A percentile compares a stretch with the other conserved stretches of the same genome.
phyloP scores from a whole-genome alignment of 2,329 filamentous ascomycete species.

The Beauveria australis region DNA sequence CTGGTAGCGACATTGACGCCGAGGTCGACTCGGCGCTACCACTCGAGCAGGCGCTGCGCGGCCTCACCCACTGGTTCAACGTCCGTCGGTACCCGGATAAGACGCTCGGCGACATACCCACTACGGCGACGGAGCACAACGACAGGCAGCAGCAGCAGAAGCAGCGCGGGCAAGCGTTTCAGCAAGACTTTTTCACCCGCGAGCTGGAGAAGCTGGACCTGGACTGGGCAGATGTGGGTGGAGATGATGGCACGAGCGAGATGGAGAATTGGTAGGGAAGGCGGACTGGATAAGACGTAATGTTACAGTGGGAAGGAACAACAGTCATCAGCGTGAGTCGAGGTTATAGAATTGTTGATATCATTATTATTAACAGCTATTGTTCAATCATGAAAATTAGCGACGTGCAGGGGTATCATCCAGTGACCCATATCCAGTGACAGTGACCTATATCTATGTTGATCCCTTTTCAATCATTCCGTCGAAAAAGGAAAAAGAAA shows the following conservation, averaged over 20 bases:
- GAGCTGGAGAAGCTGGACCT: slow-evolving; percentile 67
- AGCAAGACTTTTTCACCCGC: slow-evolving; percentile 70
- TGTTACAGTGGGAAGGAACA: too few relatives aligned
- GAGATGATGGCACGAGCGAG: slow-evolving; percentile 25
- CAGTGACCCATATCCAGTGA: background rate
- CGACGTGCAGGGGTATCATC: background rate
- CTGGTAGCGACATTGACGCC: slow-evolving; percentile 82
- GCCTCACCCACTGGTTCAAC: slow-evolving; percentile 92
- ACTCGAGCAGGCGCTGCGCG: slow-evolving; percentile 81
- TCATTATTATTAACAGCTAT: background rate
- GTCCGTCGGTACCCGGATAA: slow-evolving; percentile 71
- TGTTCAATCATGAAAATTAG: background rate
- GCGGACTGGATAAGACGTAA: too few relatives aligned
- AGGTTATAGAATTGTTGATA: background rate
- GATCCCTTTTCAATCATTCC: background rate
- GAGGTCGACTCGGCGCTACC: slow-evolving; percentile 91
- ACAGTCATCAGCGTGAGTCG: background rate
- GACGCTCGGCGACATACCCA: slow-evolving; percentile 53
- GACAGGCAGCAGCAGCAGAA: background rate
- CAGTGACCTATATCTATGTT: background rate
- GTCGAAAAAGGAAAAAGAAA: background rate
- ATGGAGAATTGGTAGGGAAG: slow-evolving; percentile 21
- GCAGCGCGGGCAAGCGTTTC: background rate
- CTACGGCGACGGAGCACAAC: slow-evolving; percentile 51
- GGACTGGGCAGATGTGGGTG: slow-evolving; percentile 36